Evolutionary conservation across 2,329 filamentous ascomycete species (phyloP).

Genomic region (Chalaropsis ovoidea): DNA sequence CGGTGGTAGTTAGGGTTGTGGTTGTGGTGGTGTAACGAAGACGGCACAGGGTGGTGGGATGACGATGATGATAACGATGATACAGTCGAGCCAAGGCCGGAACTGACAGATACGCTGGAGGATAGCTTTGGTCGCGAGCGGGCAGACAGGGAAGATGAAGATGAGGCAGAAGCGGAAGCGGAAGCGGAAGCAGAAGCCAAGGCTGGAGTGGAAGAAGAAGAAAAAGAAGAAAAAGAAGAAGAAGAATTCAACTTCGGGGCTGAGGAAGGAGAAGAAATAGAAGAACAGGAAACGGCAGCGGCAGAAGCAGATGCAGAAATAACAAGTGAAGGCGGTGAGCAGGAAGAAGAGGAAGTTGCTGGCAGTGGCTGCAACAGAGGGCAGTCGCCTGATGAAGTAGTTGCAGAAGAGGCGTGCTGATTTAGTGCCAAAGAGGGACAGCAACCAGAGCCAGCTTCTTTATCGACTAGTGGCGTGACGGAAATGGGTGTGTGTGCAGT

Average conservation of each 20-base stretch:
- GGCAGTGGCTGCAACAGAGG: not conserved
- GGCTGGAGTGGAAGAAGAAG: not conserved
- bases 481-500: not conserved
- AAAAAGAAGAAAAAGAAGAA: not conserved
- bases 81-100: not conserved
- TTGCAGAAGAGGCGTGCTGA: not conserved
- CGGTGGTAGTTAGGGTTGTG: not conserved
- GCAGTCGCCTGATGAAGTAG: not conserved
- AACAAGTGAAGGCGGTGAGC: not conserved
- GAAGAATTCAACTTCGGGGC: too few species aligned
- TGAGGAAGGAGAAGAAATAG: too few species aligned
- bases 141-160: not conserved
- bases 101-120: conserved; percentile 2
- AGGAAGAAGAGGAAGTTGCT: not conserved
- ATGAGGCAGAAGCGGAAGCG: not conserved
- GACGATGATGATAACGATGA: not conserved
- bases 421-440: not conserved
- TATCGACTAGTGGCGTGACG: not conserved
- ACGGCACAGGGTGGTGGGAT: not conserved
- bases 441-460: not conserved
- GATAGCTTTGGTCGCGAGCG: not conserved
- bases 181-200: not conserved
- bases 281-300: not conserved
- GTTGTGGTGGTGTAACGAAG: not conserved
- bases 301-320: not conserved